Percentiles rank a stretch among this genome's conserved stretches.
Evolutionary conservation across 306 rosid genomes (phyloP).

Genomic region (Castanea crenata): DNA sequence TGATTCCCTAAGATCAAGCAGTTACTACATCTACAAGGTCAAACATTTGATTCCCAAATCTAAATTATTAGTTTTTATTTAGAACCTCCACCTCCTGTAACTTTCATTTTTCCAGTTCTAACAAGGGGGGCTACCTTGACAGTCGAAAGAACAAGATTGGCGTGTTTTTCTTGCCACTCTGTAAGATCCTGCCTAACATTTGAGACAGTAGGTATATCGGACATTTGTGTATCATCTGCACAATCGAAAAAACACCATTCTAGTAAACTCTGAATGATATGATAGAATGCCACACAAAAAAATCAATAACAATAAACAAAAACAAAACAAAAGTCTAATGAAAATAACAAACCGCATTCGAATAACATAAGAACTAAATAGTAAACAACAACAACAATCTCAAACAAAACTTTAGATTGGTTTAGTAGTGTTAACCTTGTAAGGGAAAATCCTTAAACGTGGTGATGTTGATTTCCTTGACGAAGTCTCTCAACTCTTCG

Average conservation of each 20-base stretch:
- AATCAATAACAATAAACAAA: not conserved
- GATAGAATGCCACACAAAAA: not conserved
- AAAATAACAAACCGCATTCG: too few species aligned
- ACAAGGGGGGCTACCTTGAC: constrained; percentile 48
- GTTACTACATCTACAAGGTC: too few species aligned
- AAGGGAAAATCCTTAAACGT: constrained; percentile 64
- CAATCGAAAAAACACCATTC: constrained; percentile 12
- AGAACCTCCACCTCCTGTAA: too few species aligned
- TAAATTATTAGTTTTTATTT: too few species aligned
- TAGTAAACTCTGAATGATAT: constrained; percentile 2
- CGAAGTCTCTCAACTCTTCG: constrained; percentile 64
- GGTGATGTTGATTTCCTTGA: constrained; percentile 53
- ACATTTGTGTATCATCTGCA: constrained; percentile 55
- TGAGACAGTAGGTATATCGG: constrained; percentile 50
- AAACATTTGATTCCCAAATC: too few species aligned
- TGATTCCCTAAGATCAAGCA: too few species aligned
- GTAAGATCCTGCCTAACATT: constrained; percentile 68
- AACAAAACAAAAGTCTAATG: too few species aligned
- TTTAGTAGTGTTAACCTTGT: constrained; percentile 24
- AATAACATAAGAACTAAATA: not conserved
- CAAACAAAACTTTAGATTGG: not conserved
- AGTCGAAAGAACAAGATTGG: constrained; percentile 56
- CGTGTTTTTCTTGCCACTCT: constrained; percentile 78
- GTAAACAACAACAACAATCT: not conserved
- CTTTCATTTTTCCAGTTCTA: too few species aligned